Conservation (phyloP, 805 yeast species). For the Yamadazyma tumulicola region DNA sequence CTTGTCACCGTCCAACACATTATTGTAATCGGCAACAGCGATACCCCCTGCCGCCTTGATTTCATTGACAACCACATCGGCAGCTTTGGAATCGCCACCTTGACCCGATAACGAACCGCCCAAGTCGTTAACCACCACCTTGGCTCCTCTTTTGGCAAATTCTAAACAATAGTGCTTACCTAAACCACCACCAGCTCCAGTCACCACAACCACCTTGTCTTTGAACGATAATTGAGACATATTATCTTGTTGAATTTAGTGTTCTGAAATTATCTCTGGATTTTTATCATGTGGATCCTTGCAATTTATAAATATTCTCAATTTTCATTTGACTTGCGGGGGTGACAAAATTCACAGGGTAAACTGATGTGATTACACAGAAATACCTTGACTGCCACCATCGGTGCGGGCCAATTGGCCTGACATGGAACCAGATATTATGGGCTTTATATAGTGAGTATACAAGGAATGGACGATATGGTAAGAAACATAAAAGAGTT, state of each 20-base stretch:
- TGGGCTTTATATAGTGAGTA: no score
- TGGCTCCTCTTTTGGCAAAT: conserved; percentile 88
- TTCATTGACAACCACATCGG: conserved; percentile 86
- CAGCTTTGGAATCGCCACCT: conserved; percentile 68
- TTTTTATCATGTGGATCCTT: neutral
- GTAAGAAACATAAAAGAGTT: no score
- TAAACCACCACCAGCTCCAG: conserved; percentile 98
- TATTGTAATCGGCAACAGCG: conserved; percentile 94
- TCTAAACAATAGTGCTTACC: conserved; percentile 86
- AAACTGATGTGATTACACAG: no score
- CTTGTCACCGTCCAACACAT: conserved; percentile 79
- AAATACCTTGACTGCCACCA: no score
- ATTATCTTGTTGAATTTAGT: neutral
- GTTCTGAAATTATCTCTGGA: neutral
- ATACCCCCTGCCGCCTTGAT: conserved; percentile 71
- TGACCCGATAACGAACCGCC: conserved; percentile 81
- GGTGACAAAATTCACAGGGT: neutral
- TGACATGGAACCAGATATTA: no score
- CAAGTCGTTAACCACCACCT: conserved; percentile 90
- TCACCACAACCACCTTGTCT: conserved; percentile 85
- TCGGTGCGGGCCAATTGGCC: no score
- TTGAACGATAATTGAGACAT: conserved; percentile 50
- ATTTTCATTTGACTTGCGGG: conserved; percentile 2
- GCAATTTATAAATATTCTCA: neutral
- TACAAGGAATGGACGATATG: no score